A percentile compares a stretch with the other conserved stretches of the same genome.
Conservation (phyloP, 139 green algal genomes). For the Desmodesmus armatus region DNA sequence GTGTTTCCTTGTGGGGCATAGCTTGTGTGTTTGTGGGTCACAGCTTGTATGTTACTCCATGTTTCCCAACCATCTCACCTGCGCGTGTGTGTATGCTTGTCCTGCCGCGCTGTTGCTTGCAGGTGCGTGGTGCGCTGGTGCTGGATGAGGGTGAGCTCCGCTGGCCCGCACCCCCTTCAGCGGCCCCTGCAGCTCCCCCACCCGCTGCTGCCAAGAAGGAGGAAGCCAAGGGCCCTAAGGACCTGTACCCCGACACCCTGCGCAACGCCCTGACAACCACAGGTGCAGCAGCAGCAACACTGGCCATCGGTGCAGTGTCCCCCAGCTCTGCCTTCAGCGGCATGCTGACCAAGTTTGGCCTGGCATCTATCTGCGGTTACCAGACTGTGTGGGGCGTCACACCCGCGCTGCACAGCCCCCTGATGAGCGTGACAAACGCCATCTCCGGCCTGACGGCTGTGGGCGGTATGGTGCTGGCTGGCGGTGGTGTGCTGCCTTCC, state of each 20-base stretch:
- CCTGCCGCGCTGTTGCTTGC: background rate
- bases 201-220: slow-evolving; percentile 12
- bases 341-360: slow-evolving; percentile 89
- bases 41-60: no score
- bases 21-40: no score
- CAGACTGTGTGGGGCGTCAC: slow-evolving; percentile 84
- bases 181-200: slow-evolving; percentile 31
- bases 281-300: slow-evolving; percentile 55
- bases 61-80: no score
- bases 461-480: slow-evolving; percentile 79
- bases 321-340: slow-evolving; percentile 74
- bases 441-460: slow-evolving; percentile 78
- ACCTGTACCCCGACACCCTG: slow-evolving; percentile 75
- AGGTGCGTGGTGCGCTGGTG: slow-evolving; percentile 76
- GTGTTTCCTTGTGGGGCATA: no score
- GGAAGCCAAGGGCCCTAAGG: slow-evolving; percentile 51
- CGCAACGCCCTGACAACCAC: slow-evolving; percentile 58
- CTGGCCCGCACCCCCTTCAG: slow-evolving; percentile 80
- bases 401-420: slow-evolving; percentile 89
- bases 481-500: slow-evolving; percentile 72
- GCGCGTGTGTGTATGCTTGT: no score
- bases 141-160: slow-evolving; percentile 81
- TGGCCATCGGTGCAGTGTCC: slow-evolving; percentile 72
- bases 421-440: slow-evolving; percentile 96
- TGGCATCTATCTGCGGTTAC: slow-evolving; percentile 86